Evolutionary conservation across 2,329 filamentous ascomycete genomes (phyloP).

Genomic region (Ceratocystis smalleyi): DNA sequence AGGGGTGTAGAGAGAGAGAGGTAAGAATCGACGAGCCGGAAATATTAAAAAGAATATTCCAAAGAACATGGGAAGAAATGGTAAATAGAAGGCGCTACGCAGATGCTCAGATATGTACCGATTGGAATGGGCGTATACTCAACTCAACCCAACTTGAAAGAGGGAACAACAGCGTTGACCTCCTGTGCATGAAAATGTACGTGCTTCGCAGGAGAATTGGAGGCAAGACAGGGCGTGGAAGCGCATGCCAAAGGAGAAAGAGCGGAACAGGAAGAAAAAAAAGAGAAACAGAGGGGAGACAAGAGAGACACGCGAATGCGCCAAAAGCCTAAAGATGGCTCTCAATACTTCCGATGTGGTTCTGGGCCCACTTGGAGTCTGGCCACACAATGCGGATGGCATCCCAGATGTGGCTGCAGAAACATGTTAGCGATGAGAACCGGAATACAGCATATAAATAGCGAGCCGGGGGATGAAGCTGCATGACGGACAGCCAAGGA

Average conservation of each 20-base stretch:
- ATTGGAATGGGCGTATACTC: not conserved
- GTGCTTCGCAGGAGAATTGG: not conserved
- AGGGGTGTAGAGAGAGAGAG: not conserved
- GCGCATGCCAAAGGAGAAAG: not conserved
- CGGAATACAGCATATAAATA: constrained; percentile 17
- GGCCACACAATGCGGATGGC: constrained; percentile 86
- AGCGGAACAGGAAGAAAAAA: not conserved
- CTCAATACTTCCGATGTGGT: constrained; percentile 52
- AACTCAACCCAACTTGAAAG: not conserved
- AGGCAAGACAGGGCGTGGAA: not conserved
- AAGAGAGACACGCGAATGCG: constrained; percentile 3
- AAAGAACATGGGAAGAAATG: constrained; percentile 1
- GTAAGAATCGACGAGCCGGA: not conserved
- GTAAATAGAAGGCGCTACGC: constrained; percentile 1
- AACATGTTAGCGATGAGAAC: constrained; percentile 12
- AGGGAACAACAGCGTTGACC: not conserved
- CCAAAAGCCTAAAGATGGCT: constrained; percentile 49
- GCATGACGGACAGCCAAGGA: not conserved
- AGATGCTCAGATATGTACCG: constrained; percentile 1
- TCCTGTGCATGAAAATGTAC: not conserved
- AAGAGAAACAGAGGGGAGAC: not conserved
- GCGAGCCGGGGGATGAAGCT: constrained; percentile 3
- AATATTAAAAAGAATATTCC: constrained; percentile 7
- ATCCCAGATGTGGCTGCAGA: constrained; percentile 73
- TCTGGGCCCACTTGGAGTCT: constrained; percentile 66